Percentiles rank a stretch among this genome's conserved stretches.
Conservation (phyloP, 2,329 filamentous ascomycete genomes). For the Xylariomycetidae sp. region DNA sequence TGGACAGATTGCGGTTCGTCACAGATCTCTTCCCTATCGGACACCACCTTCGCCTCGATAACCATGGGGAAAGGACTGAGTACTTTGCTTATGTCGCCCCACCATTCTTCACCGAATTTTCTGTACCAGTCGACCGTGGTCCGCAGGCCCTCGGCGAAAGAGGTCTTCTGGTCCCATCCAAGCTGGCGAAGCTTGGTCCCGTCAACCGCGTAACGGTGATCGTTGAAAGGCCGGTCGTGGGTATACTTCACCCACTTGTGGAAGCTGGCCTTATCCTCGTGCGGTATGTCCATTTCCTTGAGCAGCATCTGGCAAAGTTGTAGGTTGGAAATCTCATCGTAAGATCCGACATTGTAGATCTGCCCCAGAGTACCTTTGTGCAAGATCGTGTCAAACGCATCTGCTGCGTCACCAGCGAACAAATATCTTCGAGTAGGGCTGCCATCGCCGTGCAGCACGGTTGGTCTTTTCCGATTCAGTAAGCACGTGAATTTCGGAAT, state of each 20-base stretch:
- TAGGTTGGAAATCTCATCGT: constrained; percentile 72
- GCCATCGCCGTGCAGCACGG: constrained; percentile 73
- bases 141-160: constrained; percentile 58
- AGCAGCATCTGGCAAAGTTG: constrained; percentile 64
- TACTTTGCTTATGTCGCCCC: constrained; percentile 66
- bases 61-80: constrained; percentile 64
- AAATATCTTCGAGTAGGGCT: constrained; percentile 71
- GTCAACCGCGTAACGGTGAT: constrained; percentile 68
- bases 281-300: constrained; percentile 53
- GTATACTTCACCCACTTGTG: constrained; percentile 68
- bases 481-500: constrained; percentile 79
- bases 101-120: constrained; percentile 62
- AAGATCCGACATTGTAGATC: constrained; percentile 77
- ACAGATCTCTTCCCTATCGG: constrained; percentile 40
- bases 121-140: constrained; percentile 68
- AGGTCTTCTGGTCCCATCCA: constrained; percentile 66
- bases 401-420: constrained; percentile 73
- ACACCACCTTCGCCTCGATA: constrained; percentile 49
- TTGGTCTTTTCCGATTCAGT: constrained; percentile 59
- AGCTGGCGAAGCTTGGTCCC: constrained; percentile 62
- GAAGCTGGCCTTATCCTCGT: constrained; percentile 47
- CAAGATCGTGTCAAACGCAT: constrained; percentile 79
- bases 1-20: constrained; percentile 24
- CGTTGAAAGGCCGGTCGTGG: constrained; percentile 74
- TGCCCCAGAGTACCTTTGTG: constrained; percentile 71